Conservation (phyloP, 148 eudicot species). For the Chenopodium berlandieri region DNA sequence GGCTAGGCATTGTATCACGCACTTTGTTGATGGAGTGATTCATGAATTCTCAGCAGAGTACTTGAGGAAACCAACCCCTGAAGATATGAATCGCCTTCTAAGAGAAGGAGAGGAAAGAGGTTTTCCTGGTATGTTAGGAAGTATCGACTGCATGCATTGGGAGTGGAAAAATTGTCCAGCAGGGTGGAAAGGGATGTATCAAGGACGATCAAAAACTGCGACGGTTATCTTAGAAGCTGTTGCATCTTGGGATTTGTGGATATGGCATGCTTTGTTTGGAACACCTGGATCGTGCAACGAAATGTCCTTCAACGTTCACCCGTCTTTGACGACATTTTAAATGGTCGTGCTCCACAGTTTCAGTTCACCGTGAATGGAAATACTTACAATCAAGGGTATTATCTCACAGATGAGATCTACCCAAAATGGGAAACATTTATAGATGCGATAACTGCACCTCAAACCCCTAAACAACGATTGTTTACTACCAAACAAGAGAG, state of each 20-base stretch:
- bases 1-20: neutral
- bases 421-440: too few relatives aligned
- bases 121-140: neutral
- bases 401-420: too few relatives aligned
- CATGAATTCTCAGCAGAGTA: neutral
- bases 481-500: too few relatives aligned
- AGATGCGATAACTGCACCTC: too few relatives aligned
- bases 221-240: neutral
- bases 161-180: neutral
- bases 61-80: neutral
- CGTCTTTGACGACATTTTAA: too few relatives aligned
- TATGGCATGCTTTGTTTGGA: neutral
- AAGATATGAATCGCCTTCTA: neutral
- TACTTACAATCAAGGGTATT: too few relatives aligned
- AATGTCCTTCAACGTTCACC: too few relatives aligned
- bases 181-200: conserved; percentile 2
- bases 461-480: too few relatives aligned
- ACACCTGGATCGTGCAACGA: neutral
- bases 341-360: too few relatives aligned
- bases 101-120: neutral
- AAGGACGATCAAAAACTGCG: neutral
- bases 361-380: too few relatives aligned
- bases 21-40: neutral
- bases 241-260: conserved; percentile 9
- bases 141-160: conserved; percentile 9